Conservation (phyloP, 306 rosid genomes). For the Quercus bicolor region DNA sequence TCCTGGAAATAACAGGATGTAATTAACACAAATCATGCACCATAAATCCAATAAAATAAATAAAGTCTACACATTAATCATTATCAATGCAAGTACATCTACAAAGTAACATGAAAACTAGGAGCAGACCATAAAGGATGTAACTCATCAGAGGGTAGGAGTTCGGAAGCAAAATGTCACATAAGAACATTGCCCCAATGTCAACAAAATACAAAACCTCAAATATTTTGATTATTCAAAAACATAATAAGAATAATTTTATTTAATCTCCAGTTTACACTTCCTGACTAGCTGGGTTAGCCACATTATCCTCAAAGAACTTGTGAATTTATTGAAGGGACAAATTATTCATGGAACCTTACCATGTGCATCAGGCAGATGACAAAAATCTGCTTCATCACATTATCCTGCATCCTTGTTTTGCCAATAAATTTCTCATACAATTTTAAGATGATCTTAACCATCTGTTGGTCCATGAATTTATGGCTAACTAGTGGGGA, state of each 20-base stretch:
- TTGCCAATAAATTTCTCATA: too few species aligned
- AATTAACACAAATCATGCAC: conserved; percentile 1
- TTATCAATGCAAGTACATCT: neutral
- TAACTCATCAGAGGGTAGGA: neutral
- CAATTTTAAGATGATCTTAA: too few species aligned
- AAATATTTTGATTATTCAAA: neutral
- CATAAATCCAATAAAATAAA: neutral
- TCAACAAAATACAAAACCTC: neutral
- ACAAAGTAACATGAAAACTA: neutral
- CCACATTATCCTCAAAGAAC: neutral
- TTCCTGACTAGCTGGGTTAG: neutral
- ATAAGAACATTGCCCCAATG: neutral
- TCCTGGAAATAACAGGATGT: conserved; percentile 41
- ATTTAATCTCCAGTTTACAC: too few species aligned
- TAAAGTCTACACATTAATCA: neutral
- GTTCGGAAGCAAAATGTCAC: neutral
- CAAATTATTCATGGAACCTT: neutral
- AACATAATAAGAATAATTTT: neutral
- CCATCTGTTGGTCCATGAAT: too few species aligned
- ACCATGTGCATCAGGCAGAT: neutral
- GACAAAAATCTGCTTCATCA: neutral
- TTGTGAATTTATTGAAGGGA: neutral
- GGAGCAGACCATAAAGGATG: neutral
- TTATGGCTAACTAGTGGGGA: too few species aligned
- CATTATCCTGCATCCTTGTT: too few species aligned